phyloP scores from a whole-genome alignment of 2,329 filamentous ascomycete genomes.

The Aureobasidium vineae region DNA sequence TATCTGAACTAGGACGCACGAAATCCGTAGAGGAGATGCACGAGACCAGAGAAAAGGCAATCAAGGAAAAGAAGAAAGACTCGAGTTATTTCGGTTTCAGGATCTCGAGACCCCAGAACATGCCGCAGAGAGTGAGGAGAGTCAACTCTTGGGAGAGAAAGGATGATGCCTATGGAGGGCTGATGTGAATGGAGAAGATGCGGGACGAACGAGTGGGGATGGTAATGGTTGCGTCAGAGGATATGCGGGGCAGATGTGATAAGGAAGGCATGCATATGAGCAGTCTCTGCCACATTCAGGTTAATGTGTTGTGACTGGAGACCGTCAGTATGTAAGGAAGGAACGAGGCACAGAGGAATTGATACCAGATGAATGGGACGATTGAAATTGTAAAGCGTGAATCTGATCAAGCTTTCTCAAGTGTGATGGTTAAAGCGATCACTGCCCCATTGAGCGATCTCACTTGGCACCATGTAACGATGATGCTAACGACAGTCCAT shows the following conservation, averaged over 20 bases:
- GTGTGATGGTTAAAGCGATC: background rate
- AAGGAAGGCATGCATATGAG: background rate
- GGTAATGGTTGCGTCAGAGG: constrained; percentile 15
- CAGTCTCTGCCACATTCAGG: background rate
- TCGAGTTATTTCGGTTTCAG: constrained; percentile 13
- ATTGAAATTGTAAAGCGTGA: too few species aligned
- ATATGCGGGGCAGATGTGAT: background rate
- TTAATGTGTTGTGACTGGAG: background rate
- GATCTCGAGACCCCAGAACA: constrained; percentile 6
- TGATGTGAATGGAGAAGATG: constrained; percentile 12
- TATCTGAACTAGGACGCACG: constrained; percentile 12
- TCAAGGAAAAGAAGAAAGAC: constrained; percentile 21
- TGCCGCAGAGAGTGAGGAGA: background rate
- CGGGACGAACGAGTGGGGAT: background rate
- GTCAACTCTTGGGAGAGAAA: constrained; percentile 19
- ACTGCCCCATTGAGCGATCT: background rate
- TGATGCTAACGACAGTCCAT: background rate
- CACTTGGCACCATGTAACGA: constrained; percentile 3
- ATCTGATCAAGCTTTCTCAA: background rate
- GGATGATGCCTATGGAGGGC: constrained; percentile 18
- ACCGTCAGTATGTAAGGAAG: background rate
- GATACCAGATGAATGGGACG: too few species aligned
- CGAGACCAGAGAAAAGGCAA: constrained; percentile 26
- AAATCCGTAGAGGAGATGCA: constrained; percentile 18
- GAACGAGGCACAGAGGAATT: too few species aligned